phyloP scores from a whole-genome alignment of 768 basidiomycete species.

The Cystoderma amianthinum region DNA sequence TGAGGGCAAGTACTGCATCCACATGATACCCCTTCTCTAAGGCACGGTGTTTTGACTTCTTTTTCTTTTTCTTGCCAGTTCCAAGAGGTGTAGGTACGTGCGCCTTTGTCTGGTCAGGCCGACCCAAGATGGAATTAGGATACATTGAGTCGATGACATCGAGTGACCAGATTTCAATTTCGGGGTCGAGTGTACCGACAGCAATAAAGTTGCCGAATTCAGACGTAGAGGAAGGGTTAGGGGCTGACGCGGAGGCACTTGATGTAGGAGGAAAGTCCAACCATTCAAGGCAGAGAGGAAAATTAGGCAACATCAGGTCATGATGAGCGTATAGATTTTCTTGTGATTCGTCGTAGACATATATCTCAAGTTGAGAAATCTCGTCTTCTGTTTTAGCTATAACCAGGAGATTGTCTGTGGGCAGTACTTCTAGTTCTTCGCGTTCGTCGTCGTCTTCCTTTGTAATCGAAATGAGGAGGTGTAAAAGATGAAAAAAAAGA shows the following conservation, averaged over 20 bases:
- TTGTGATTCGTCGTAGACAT: constrained; percentile 89
- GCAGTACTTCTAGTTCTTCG: constrained; percentile 81
- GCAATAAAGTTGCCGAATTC: constrained; percentile 86
- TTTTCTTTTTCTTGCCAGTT: constrained; percentile 96
- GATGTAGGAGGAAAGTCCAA: constrained; percentile 86
- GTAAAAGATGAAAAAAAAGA: constrained; percentile 5
- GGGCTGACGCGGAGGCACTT: constrained; percentile 24
- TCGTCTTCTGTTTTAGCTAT: constrained; percentile 96
- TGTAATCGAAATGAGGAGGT: constrained; percentile 5
- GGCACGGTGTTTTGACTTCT: constrained; percentile 68
- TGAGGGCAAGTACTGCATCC: constrained; percentile 87
- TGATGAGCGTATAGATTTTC: constrained; percentile 96
- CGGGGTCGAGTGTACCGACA: constrained; percentile 94
- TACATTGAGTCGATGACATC: constrained; percentile 93
- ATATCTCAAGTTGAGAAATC: constrained; percentile 90
- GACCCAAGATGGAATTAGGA: constrained; percentile 85
- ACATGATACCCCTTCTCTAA: constrained; percentile 72
- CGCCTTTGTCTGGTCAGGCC: constrained; percentile 76
- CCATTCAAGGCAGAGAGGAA: constrained; percentile 99
- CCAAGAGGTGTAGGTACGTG: constrained; percentile 75
- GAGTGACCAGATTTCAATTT: constrained; percentile 98
- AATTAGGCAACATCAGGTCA: constrained; percentile 95
- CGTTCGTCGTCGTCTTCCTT: constrained; percentile 80
- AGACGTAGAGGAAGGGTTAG: constrained; percentile 17
- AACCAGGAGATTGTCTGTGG: constrained; percentile 89